phyloP scores from a whole-genome alignment of 2,329 filamentous ascomycete genomes.

The Sodiomyces alkalinus region DNA sequence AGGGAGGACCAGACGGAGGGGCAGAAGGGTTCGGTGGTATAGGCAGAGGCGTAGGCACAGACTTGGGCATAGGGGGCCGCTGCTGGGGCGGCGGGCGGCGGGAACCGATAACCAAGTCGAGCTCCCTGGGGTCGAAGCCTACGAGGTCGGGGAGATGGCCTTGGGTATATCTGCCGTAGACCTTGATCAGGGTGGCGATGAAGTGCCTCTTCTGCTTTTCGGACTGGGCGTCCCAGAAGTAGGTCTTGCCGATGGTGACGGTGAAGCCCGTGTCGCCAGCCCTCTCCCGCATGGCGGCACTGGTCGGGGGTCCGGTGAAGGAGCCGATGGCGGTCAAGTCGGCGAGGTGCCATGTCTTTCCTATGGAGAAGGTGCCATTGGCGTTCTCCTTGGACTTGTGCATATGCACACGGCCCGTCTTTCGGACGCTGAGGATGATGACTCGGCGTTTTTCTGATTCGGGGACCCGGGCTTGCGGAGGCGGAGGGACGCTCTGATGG shows the following conservation, averaged over 20 bases:
- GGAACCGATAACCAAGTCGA: constrained; percentile 52
- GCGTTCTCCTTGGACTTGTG: constrained; percentile 95
- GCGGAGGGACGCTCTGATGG: constrained; percentile 71
- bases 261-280: constrained; percentile 73
- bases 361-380: constrained; percentile 90
- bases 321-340: constrained; percentile 71
- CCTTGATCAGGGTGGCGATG: constrained; percentile 89
- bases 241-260: constrained; percentile 81
- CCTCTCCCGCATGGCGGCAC: constrained; percentile 53
- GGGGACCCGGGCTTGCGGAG: constrained; percentile 54
- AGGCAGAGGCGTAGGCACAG: constrained; percentile 2
- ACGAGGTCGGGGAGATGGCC: constrained; percentile 64
- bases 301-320: constrained; percentile 47
- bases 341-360: constrained; percentile 95
- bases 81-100: constrained; percentile 20
- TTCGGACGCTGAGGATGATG: constrained; percentile 86
- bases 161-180: constrained; percentile 90
- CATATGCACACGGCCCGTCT: constrained; percentile 82
- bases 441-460: constrained; percentile 75
- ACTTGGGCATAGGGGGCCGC: constrained; percentile 14
- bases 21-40: no score
- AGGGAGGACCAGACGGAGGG: no score
- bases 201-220: constrained; percentile 98
- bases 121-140: constrained; percentile 70
- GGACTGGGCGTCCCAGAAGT: constrained; percentile 91